Evolutionary conservation across 2,329 filamentous ascomycete genomes (phyloP).

Genomic region (Penicillium sp.): DNA sequence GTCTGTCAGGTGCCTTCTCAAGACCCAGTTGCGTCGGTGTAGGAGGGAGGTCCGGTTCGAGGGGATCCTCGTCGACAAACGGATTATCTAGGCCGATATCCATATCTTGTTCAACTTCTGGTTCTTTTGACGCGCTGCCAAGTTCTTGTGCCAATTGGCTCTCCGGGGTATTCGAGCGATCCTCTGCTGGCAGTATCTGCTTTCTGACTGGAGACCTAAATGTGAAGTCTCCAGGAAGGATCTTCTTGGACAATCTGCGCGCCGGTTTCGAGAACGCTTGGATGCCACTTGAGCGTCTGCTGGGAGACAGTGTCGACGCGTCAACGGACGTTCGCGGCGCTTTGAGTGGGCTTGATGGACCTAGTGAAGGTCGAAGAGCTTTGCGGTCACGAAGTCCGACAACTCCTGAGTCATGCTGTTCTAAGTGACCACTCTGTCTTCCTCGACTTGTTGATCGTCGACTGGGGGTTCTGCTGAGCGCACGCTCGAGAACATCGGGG

Average conservation of each 20-base stretch:
- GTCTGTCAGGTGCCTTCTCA: slow-evolving; percentile 31
- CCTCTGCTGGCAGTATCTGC: slow-evolving; percentile 6
- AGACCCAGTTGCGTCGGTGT: slow-evolving; percentile 41
- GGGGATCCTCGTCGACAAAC: slow-evolving; percentile 30
- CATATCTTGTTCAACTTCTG: slow-evolving; percentile 18
- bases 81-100: slow-evolving; percentile 15
- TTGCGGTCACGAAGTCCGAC: slow-evolving; percentile 36
- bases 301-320: slow-evolving; percentile 22
- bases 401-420: slow-evolving; percentile 16
- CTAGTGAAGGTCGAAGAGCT: slow-evolving; percentile 34
- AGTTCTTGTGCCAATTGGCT: slow-evolving; percentile 32
- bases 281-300: slow-evolving; percentile 28
- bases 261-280: slow-evolving; percentile 36
- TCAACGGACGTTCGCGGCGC: slow-evolving; percentile 10
- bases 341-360: slow-evolving; percentile 26
- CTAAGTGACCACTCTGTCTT: slow-evolving; percentile 10
- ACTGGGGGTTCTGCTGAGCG: slow-evolving; percentile 38
- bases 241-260: slow-evolving; percentile 32
- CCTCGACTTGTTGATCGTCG: slow-evolving; percentile 22
- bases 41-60: slow-evolving; percentile 61
- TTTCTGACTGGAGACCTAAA: slow-evolving; percentile 27
- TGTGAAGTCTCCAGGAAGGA: slow-evolving; percentile 27
- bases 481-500: slow-evolving; percentile 52
- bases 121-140: slow-evolving; percentile 27
- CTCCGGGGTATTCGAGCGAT: slow-evolving; percentile 26